Base-by-base conservation (phyloP, 2,329 filamentous ascomycete species). In the Aspergillus glaucus region DNA sequence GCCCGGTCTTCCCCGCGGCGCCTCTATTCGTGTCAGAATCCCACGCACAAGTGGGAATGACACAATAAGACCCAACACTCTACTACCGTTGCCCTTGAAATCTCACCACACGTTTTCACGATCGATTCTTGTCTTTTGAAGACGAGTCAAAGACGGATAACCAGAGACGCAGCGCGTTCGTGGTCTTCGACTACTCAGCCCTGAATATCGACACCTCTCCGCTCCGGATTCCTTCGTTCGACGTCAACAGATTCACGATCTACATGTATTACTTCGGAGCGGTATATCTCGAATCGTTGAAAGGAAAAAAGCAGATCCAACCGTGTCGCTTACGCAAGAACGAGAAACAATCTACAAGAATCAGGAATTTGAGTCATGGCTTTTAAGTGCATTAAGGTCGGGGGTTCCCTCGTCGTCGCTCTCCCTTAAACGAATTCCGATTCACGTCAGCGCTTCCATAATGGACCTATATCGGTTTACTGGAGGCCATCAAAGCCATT, bases 401-500 rank as follows among this genome's bases (percentile, higher is more conserved):
- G 60, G 60, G 57, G 46, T 49, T 46, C 45, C 55, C 56, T 58
- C 51, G 50, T 59, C 55, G 55, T 56, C 59, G 55, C 53, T 51
- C 57, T 57, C 50, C 60, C 57, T 55, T 66, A 62, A 56, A 50
- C 50, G 58, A 52, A 57, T 53, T 51, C 48, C 47, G 47, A 51
- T 60, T 49, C 46, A 49, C 54, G 46, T 53, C 50, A 56, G 51
- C 52, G 12, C 44, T 54, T 62, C 60, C 61, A 59, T 47, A 53
- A 68, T 68, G 65, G 63, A 63, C 50, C 50, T 53, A 51, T 55
- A 46, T 56, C 51, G 53, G 47, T 53, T 55, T 45, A 47, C 57
- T 57, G 60, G 55, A 62, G 65, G 64, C 64, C 51, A 58, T 57
- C 56, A 48, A 61, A 60, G 64, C 64, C 63, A 61, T 49, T 58